These are phyloP conservation scores for Hypoxylon fragiforme DNA, from an alignment of 495 filamentous ascomycete species.

Conservation along the genomic window DNA sequence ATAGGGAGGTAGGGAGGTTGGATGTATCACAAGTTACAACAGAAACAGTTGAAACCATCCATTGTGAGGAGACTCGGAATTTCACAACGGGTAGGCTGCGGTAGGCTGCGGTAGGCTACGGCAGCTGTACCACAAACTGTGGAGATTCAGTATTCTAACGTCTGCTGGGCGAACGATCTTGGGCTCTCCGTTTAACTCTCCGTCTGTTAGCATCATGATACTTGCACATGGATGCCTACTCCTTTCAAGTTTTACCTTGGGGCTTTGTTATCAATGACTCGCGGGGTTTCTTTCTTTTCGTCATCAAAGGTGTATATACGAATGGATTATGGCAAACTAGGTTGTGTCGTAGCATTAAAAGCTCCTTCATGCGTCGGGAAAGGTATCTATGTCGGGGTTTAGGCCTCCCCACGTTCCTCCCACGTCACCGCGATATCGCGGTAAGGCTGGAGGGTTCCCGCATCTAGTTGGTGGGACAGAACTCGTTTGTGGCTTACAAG, in stretches of 20 bases:
- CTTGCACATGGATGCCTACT: conserved; percentile 1
- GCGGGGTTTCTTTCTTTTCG: conserved; percentile 18
- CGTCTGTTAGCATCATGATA: no score
- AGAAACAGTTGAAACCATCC: conserved; percentile 16
- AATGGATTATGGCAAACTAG: conserved; percentile 1
- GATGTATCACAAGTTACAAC: background rate
- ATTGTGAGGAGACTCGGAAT: conserved; percentile 4
- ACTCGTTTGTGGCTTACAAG: background rate
- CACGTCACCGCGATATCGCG: conserved; percentile 7
- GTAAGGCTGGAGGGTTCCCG: conserved; percentile 20
- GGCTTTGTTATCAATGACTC: conserved; percentile 13
- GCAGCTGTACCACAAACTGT: conserved; percentile 18
- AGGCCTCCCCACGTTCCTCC: conserved; percentile 8
- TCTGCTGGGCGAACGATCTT: conserved; percentile 9
- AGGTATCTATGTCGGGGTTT: conserved; percentile 9
- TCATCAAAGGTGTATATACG: conserved; percentile 6
- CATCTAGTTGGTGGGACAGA: conserved; percentile 19
- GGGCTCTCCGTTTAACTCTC: no score
- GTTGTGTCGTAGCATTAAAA: conserved; percentile 14
- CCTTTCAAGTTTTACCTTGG: conserved; percentile 7
- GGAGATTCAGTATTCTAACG: conserved; percentile 21
- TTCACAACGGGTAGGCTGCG: no score
- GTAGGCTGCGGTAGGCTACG: background rate
- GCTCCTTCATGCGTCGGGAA: conserved; percentile 24
- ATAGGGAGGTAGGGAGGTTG: background rate